Conservation (phyloP, 2,329 filamentous ascomycete species). For the Aspergillus pseudonomiae region DNA sequence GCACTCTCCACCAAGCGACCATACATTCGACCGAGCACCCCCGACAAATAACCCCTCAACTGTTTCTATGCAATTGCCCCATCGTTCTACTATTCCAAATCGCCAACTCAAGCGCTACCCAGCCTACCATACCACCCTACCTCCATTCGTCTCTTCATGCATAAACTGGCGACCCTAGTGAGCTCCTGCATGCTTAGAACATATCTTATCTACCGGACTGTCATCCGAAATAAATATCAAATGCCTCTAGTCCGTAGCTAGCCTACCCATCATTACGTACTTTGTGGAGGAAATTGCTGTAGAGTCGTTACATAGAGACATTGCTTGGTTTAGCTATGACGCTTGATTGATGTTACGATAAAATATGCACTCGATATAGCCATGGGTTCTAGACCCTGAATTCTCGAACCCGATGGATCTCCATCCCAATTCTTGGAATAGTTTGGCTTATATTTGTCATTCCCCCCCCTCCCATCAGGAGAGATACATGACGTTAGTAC, state of each 20-base stretch:
- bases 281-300: not conserved
- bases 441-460: not conserved
- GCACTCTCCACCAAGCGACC: not conserved
- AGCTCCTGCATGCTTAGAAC: not conserved
- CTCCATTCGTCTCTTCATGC: not conserved
- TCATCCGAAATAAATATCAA: not conserved
- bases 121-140: not conserved
- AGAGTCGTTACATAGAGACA: not conserved
- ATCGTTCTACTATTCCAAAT: too few species aligned
- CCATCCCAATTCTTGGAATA: not conserved
- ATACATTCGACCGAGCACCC: not conserved
- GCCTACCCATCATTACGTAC: not conserved
- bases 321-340: not conserved
- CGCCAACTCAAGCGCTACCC: not conserved
- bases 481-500: too few species aligned
- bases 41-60: too few species aligned
- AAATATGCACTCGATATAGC: too few species aligned
- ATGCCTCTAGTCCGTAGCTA: not conserved
- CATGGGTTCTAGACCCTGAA: not conserved
- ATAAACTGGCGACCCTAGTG: too few species aligned
- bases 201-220: not conserved
- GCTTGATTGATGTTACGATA: not conserved
- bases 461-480: too few species aligned
- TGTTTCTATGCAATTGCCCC: too few species aligned
- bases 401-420: not conserved